Evolutionary conservation across 1,139 yeast species (phyloP), one percentile per base, ranked within the genome.

Genomic region (Geotrichum bryndzae): DNA sequence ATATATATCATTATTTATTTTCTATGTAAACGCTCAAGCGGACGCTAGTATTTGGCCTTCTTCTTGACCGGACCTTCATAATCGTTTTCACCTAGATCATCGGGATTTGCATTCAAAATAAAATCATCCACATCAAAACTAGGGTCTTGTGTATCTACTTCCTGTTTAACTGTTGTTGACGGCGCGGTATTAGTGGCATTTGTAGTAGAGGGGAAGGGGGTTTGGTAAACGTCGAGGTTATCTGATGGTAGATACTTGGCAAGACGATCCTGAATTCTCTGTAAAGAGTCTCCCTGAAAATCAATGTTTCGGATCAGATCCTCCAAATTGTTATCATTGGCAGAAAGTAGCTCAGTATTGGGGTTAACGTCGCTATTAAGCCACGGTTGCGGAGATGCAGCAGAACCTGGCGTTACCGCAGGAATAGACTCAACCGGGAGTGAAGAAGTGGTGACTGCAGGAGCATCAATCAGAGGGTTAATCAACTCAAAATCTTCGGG

Each of bases 241-340:
- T 22, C 50, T 23, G 51, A 8, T 2, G 70, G 70, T 15, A 63
- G 64, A 57, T 69, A 65, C 53, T 64, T 61, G 41, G 66, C 63
- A 15, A 74, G 67, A 75, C 75, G 71, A 54, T 75, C 75, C 61
- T 74, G 74, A 5, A 75, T 74, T 51, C 67, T 70, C 62, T 74
- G 74, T 22, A 75, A 64, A 4, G 74, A 68, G 53, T 61, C 59
- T 25, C 72, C 76, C 55, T 74, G 75, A 38, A 67, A 57, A 10
- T 71, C 72, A 25, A 75, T 63, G 22, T 69, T 72, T 15, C 65
- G 62, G 22, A 69, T 63, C 27, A 74, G 63, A 51, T 69, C 68
- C 25, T 72, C 74, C 13, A 74, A 64, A n/a, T 70, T 15, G 46
- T 41, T 41, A 1, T 41, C 46, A 41, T 41, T 41, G 4, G 29